Percentiles rank a stretch among this genome's conserved stretches.
phyloP scores from a whole-genome alignment of 768 basidiomycete species.

The Cyclocybe cylindracea region DNA sequence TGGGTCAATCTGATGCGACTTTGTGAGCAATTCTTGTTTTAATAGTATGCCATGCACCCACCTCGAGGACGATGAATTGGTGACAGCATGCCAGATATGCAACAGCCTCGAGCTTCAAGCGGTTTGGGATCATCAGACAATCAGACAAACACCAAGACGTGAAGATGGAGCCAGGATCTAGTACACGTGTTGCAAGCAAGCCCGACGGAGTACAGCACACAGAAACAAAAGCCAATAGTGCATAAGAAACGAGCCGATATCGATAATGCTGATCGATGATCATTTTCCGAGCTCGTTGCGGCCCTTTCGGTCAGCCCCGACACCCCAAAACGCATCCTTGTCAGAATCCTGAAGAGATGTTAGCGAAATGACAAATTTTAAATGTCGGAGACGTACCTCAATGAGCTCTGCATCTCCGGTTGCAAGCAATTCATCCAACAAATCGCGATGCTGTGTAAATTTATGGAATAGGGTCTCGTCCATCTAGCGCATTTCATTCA shows the following conservation, averaged over 20 bases:
- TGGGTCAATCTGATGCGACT: slow-evolving; percentile 3
- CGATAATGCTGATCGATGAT: slow-evolving; percentile 40
- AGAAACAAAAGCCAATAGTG: slow-evolving; percentile 10
- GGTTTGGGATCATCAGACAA: too few relatives aligned
- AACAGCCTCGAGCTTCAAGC: slow-evolving; percentile 1
- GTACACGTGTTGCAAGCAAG: slow-evolving; percentile 28
- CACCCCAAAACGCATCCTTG: slow-evolving; percentile 80
- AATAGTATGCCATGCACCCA: slow-evolving; percentile 14
- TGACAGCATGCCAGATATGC: not conserved
- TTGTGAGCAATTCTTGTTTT: slow-evolving; percentile 15
- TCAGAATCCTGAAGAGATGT: slow-evolving; percentile 57
- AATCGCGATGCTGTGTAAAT: slow-evolving; percentile 67
- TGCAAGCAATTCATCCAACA: slow-evolving; percentile 58
- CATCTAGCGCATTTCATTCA: slow-evolving; percentile 47
- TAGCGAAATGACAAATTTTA: slow-evolving; percentile 4
- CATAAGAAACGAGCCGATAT: slow-evolving; percentile 13
- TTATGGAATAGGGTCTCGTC: slow-evolving; percentile 65
- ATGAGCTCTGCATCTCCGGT: slow-evolving; percentile 69
- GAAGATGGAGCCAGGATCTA: slow-evolving; percentile 13
- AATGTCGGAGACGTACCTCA: slow-evolving; percentile 47
- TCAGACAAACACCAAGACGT: slow-evolving; percentile 1
- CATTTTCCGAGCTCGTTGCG: slow-evolving; percentile 77
- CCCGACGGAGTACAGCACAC: slow-evolving; percentile 10
- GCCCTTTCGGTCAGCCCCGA: slow-evolving; percentile 64
- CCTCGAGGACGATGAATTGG: slow-evolving; percentile 22